Evolutionary conservation across 192 early-diverging fungal species (phyloP), one percentile per base, ranked within the genome.

Genomic region (Umbelopsis ramanniana): DNA sequence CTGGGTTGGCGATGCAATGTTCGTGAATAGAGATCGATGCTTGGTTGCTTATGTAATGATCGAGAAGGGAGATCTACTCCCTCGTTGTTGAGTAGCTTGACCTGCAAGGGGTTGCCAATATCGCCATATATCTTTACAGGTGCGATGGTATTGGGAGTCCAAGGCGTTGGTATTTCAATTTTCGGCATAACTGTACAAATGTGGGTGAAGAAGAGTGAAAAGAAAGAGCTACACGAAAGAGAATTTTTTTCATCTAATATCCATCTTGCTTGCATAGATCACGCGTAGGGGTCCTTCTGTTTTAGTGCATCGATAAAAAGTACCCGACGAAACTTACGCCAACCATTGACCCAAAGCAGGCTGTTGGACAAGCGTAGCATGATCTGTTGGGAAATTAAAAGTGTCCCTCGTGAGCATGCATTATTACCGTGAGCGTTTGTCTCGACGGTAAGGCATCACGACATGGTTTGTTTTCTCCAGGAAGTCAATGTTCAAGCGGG

Each of bases 311-410:
- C 11, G 57, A 63, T 63, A 63, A 63, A 37, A 63, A 63, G 48
- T 50, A 21, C 48, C 48, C 57, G 57, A 37, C 12, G 40, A 43
- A 29, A 43, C 40, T 43, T 43, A 33, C 57, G 48, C 57, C 57
- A 35, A 17, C 12, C 15, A 17, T 11, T 38, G 29, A 35, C 57
- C 57, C 29, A 63, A 37, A 7, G 57, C 0, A 50, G 57, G 29
- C 12, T 37, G 57, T 63, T 63, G 57, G 57, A 63, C 57, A 63
- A 57, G 6, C 26, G 29, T 37, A 63, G 57, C 33, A 63, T 63
- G 57, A 63, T 63, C 57, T 63, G 57, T 63, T 63, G 57, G 57
- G 57, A 63, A 63, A 63, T 63, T 63, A 63, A 63, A 63, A 63
- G 17, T 14, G 23, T 17, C 29, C 57, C 57, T 63, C 57, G 57